A percentile compares a stretch with the other conserved stretches of the same genome.
Conservation (phyloP, 2,329 filamentous ascomycete genomes). For the Colletotrichum salicis region DNA sequence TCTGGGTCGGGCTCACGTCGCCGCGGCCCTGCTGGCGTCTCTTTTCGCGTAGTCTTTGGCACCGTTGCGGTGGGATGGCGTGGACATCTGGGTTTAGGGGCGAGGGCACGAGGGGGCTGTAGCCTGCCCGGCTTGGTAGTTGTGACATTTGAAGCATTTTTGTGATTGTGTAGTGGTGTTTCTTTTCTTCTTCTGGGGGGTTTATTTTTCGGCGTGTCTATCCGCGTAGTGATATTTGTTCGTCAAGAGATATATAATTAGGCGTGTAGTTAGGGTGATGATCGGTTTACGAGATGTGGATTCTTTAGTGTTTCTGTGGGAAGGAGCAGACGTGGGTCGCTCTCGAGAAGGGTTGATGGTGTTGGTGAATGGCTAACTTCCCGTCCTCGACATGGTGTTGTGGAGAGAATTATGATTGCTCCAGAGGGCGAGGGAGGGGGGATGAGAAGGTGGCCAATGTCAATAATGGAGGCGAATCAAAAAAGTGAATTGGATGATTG, state of each 20-base stretch:
- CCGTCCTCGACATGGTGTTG: constrained; percentile 4
- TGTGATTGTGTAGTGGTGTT: background rate
- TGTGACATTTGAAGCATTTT: constrained; percentile 29
- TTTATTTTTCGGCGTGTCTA: background rate
- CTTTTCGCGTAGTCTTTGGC: constrained; percentile 35
- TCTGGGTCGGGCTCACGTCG: constrained; percentile 52
- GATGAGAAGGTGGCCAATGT: background rate
- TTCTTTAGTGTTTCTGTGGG: background rate
- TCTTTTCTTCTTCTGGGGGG: background rate
- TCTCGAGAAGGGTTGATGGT: background rate
- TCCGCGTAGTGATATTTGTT: background rate
- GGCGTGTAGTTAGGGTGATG: background rate
- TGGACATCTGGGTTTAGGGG: constrained; percentile 42
- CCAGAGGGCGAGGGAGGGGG: background rate
- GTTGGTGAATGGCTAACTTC: constrained; percentile 6
- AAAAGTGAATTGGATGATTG: background rate
- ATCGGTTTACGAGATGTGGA: background rate
- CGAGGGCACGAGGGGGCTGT: constrained; percentile 42
- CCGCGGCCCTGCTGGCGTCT: constrained; percentile 33
- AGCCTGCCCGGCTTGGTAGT: constrained; percentile 32
- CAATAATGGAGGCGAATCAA: constrained; percentile 2
- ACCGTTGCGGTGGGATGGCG: constrained; percentile 28
- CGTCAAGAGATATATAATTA: background rate
- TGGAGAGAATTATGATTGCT: background rate
- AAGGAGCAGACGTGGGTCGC: constrained; percentile 9